Percentiles rank a stretch among this genome's conserved stretches.
Evolutionary conservation across 2,329 filamentous ascomycete species (phyloP).

Genomic region (Fonsecaea nubica): DNA sequence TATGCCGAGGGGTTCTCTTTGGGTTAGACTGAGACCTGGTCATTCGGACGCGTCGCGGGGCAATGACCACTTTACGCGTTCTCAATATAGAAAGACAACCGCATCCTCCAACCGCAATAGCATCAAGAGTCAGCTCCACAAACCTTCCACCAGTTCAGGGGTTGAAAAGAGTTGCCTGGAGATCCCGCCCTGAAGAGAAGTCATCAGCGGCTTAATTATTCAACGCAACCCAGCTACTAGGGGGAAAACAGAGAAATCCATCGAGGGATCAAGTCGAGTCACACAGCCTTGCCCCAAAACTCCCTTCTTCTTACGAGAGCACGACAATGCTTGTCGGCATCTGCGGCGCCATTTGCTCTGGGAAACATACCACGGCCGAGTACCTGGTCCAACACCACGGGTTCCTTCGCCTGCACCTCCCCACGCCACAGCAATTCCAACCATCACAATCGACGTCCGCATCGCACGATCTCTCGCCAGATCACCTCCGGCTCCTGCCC

Average conservation of each 20-base stretch:
- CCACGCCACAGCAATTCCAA: conserved; percentile 47
- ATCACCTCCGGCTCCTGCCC: conserved; percentile 34
- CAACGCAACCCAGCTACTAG: neutral
- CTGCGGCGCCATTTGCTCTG: conserved; percentile 78
- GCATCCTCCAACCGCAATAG: neutral
- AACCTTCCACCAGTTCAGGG: neutral
- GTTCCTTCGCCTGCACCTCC: conserved; percentile 75
- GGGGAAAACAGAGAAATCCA: neutral
- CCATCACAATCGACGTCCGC: conserved; percentile 19
- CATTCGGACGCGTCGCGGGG: conserved; percentile 13
- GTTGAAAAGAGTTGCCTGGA: neutral
- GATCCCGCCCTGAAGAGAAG: neutral
- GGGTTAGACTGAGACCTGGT: neutral
- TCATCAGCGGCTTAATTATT: neutral
- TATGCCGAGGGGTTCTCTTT: neutral
- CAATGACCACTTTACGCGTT: conserved; percentile 38
- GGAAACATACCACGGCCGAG: conserved; percentile 86
- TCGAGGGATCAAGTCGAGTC: neutral
- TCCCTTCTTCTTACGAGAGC: too few relatives aligned
- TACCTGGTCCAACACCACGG: conserved; percentile 85
- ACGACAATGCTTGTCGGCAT: conserved; percentile 59
- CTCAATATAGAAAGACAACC: conserved; percentile 3
- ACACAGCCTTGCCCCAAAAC: neutral
- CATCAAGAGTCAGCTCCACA: neutral
- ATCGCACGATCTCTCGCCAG: neutral